Base-by-base conservation (phyloP, 768 basidiomycete genomes). In the Lentinula boryana region DNA sequence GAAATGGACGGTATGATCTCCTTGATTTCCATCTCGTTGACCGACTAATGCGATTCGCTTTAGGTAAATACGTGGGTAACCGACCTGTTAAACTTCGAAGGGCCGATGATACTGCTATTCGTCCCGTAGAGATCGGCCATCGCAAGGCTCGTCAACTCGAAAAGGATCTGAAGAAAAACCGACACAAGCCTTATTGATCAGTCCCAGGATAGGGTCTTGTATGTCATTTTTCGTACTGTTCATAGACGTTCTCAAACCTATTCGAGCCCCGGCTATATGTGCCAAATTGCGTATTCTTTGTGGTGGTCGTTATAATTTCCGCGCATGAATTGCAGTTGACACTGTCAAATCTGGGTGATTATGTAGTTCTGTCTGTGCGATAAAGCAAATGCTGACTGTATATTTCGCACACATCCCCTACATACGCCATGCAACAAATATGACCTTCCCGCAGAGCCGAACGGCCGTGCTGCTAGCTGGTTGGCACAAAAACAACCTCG, bases 11-110 rank as follows among this genome's bases (percentile, higher is more conserved):
- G 95, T 92, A 66, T 38, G 89, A 71, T 1, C 46, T 43, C 23
- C 44, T 36, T 40, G n/a, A 13, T n/a, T 1, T 56, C 32, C 53
- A 12, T 16, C 38, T 36, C 33, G 33, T 58, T 60, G 2, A 31
- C 23, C 6, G 18, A 32, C 12, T 56, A 32, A 41, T 56, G 55
- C 15, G 66, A 59, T 15, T 65, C 32, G 43, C 58, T 36, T 27
- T 13, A 75, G 95, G 95, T 64, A 98, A 98, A 79, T 99, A 99
- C 74, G 95, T 99, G 55, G 97, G 97, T 46, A 96, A 96, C 69
- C 84, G 97, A 56, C 97, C 97, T n/a, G 86, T 99, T 66, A 92
- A 92, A 69, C 82, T 99, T 63, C 95, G 91, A 77, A 98, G 97
- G 72, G 95, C 97, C 38, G 92, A 95, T 69, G 84, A 83, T 65